phyloP scores from a whole-genome alignment of 2,329 filamentous ascomycete species.

The Beauveria pseudobassiana region DNA sequence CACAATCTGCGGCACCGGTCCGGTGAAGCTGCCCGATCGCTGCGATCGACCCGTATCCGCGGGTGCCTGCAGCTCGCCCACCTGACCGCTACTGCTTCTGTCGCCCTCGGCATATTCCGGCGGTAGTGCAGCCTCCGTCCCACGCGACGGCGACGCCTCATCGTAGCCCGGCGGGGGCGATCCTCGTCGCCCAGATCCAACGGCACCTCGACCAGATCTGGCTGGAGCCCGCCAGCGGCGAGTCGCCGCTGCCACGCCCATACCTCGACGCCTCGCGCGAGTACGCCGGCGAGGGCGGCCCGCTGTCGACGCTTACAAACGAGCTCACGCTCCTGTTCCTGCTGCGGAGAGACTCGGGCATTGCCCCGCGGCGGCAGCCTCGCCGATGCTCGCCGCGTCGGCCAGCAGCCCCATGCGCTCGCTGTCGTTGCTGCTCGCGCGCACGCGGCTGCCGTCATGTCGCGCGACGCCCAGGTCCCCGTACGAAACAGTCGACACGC shows the following conservation, averaged over 20 bases:
- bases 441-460: constrained; percentile 68
- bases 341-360: constrained; percentile 24
- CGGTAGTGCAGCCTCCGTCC: constrained; percentile 30
- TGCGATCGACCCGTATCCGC: neutral
- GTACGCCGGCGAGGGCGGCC: constrained; percentile 32
- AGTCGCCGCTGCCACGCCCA: neutral
- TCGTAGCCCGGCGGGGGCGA: constrained; percentile 45
- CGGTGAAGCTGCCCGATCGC: neutral
- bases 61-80: neutral
- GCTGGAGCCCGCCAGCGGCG: constrained; percentile 35
- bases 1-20: constrained; percentile 11
- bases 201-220: constrained; percentile 45
- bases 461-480: constrained; percentile 67
- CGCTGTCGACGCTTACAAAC: constrained; percentile 45
- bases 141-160: constrained; percentile 27
- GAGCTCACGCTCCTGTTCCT: constrained; percentile 47
- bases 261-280: neutral
- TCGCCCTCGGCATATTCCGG: constrained; percentile 39
- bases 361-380: constrained; percentile 25
- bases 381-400: constrained; percentile 57
- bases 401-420: constrained; percentile 65
- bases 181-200: constrained; percentile 38
- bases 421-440: constrained; percentile 66
- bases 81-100: neutral
- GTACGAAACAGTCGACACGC: constrained; percentile 70